These are phyloP conservation scores for Erucastrum elatum DNA, from an alignment of 345 rosid genomes.

Conservation along the genomic window DNA sequence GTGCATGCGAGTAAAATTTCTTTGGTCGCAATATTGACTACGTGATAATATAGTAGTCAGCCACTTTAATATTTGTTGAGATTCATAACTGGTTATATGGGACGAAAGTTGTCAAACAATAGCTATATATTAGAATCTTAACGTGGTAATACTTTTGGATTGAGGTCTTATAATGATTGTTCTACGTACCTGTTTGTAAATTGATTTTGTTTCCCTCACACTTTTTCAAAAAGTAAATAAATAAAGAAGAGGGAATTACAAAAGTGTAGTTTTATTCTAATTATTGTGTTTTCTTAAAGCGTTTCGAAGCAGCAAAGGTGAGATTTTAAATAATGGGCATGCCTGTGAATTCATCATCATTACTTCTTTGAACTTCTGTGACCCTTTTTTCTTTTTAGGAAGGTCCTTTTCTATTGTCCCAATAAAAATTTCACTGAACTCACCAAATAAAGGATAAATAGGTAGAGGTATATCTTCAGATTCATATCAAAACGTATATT, in stretches of 20 bases:
- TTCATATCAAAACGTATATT: constrained; percentile 12
- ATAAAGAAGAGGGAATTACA: constrained; percentile 48
- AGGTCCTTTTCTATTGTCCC: constrained; percentile 49
- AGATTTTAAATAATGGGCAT: constrained; percentile 65
- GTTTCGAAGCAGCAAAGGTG: constrained; percentile 69
- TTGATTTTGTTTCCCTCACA: constrained; percentile 93
- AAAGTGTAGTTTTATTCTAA: constrained; percentile 50
- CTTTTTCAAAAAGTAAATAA: constrained; percentile 21
- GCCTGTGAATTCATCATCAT: constrained; percentile 80
- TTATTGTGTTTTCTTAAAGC: constrained; percentile 58
- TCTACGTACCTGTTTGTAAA: constrained; percentile 63
- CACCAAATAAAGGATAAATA: constrained; percentile 29
- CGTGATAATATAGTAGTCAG: constrained; percentile 1
- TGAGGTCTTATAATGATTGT: constrained; percentile 59
- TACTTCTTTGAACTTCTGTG: constrained; percentile 58
- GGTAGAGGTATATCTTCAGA: constrained; percentile 24
- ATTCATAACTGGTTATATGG: constrained; percentile 7
- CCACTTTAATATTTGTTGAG: not conserved
- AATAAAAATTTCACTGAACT: constrained; percentile 41
- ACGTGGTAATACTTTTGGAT: constrained; percentile 44
- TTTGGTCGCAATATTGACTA: constrained; percentile 16
- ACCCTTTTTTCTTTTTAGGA: constrained; percentile 35
- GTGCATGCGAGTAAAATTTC: not conserved
- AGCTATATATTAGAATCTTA: constrained; percentile 9
- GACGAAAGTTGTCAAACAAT: not conserved